Evolutionary conservation across 2,329 filamentous ascomycete genomes (phyloP).

Genomic region (Colletotrichum chlorophyti): DNA sequence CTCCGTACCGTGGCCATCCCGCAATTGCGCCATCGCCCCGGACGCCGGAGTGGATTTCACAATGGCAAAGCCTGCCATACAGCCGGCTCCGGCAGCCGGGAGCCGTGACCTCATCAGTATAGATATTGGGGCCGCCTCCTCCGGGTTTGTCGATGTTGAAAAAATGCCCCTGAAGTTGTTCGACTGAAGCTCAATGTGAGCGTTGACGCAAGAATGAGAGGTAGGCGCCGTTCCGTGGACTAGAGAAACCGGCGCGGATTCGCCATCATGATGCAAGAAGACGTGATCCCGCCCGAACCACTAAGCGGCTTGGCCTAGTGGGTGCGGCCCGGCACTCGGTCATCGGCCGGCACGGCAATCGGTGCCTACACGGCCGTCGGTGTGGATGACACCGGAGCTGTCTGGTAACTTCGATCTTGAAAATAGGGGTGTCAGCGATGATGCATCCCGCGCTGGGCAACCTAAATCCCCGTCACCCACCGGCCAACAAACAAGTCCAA

Average conservation of each 20-base stretch:
- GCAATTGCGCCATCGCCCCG: constrained; percentile 30
- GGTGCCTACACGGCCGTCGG: constrained; percentile 20
- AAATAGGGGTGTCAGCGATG: background rate
- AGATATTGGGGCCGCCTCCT: constrained; percentile 10
- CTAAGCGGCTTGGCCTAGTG: constrained; percentile 20
- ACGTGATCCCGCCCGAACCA: constrained; percentile 24
- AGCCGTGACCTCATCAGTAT: constrained; percentile 13
- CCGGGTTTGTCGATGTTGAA: background rate
- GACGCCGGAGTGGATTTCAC: constrained; percentile 23
- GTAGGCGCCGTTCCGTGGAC: background rate
- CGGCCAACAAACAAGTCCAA: constrained; percentile 5
- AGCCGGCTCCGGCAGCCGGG: constrained; percentile 24
- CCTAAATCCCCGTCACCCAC: constrained; percentile 1
- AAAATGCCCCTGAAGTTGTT: background rate
- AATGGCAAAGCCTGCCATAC: background rate
- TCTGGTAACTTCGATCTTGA: background rate
- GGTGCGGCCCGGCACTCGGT: constrained; percentile 18
- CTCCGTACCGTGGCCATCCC: constrained; percentile 28
- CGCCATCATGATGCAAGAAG: constrained; percentile 28
- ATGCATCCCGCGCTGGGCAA: constrained; percentile 1
- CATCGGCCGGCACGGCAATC: constrained; percentile 24
- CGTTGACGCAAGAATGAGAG: background rate
- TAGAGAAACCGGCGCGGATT: constrained; percentile 7
- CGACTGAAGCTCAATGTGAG: background rate
- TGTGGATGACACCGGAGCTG: background rate